Base-by-base conservation (phyloP, 2,329 filamentous ascomycete genomes). In the Nemania abortiva region DNA sequence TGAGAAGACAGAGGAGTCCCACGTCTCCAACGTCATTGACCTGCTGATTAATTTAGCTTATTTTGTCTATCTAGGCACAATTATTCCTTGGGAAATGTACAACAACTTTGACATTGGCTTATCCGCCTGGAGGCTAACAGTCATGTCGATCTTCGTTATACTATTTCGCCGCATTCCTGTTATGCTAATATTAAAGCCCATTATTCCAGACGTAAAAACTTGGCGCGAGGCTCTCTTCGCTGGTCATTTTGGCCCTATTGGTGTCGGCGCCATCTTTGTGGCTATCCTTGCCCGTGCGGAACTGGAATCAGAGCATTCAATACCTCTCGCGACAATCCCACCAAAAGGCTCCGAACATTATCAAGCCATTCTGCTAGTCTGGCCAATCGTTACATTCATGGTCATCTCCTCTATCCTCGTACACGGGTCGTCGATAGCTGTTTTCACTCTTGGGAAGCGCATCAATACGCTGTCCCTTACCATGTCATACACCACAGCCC, bases 21-120 rank as follows among this genome's bases (percentile, higher is more conserved):
- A 98, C 79, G 96, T 99, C 10, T 98, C 95, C 80, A 98, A 99
- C 89, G 96, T 99, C 79, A 99, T 99, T 77, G 96, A 99, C 85
- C 82, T 99, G 79, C 85, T 99, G 70, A 90, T 99, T 84, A 99
- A 99, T 81, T 88, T 99, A 89, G 89, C 95, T 2, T 99, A 98
- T 81, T 99, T 99, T 80, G 96, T 99, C 74, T 99, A 96, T 80
- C 92, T 99, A 72, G 96, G 96, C 62, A 94, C 96, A 63, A 98
- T 99, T 80, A 96, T 99, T 70, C 96, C 96, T 0, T 99, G 96
- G 96, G 89, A 92, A 75, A 90, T 94, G 79, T 99, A 90, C 86
- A 97, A 98, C 83, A 85, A 90, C 68, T 84, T 87, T 1, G 84
- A 84, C 0, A 84, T 97, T 65, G 94, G 95, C 47, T 84, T 97